Evolutionary conservation across 805 yeast genomes (phyloP).

Genomic region (Lachancea fermentati): DNA sequence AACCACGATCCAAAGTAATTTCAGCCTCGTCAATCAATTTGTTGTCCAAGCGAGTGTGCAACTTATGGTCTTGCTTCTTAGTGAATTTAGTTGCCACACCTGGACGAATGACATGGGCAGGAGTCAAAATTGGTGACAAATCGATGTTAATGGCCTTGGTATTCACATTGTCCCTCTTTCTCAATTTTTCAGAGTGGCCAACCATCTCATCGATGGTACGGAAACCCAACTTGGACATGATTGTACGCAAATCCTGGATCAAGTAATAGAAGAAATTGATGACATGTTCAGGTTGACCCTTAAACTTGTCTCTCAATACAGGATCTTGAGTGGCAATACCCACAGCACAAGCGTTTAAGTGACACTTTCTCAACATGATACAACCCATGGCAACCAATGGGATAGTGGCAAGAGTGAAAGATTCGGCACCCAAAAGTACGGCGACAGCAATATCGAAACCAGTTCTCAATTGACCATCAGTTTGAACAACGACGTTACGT

Average conservation of each 20-base stretch:
- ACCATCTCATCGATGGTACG: conserved; percentile 97
- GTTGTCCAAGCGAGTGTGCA: conserved; percentile 91
- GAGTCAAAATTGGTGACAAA: conserved; percentile 88
- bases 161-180: conserved; percentile 79
- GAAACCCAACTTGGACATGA: conserved; percentile 94
- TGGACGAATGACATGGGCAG: conserved; percentile 93
- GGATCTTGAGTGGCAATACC: conserved; percentile 99
- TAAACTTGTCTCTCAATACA: conserved; percentile 80
- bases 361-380: conserved; percentile 94
- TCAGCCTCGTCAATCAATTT: conserved; percentile 95
- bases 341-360: conserved; percentile 90
- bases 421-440: conserved; percentile 94
- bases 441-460: conserved; percentile 98
- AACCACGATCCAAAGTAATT: conserved; percentile 89
- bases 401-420: conserved; percentile 96
- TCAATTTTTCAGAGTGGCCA: conserved; percentile 89
- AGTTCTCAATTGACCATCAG: conserved; percentile 97
- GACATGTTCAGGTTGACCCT: conserved; percentile 97
- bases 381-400: conserved; percentile 98
- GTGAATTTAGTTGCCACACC: conserved; percentile 93
- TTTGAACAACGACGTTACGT: conserved; percentile 91
- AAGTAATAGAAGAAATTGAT: conserved; percentile 95
- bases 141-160: conserved; percentile 90
- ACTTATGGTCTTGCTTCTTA: conserved; percentile 88
- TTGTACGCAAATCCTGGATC: conserved; percentile 83